These are phyloP conservation scores for Colletotrichum sp. DNA, from an alignment of 2,329 filamentous ascomycete species.

Conservation along the genomic window DNA sequence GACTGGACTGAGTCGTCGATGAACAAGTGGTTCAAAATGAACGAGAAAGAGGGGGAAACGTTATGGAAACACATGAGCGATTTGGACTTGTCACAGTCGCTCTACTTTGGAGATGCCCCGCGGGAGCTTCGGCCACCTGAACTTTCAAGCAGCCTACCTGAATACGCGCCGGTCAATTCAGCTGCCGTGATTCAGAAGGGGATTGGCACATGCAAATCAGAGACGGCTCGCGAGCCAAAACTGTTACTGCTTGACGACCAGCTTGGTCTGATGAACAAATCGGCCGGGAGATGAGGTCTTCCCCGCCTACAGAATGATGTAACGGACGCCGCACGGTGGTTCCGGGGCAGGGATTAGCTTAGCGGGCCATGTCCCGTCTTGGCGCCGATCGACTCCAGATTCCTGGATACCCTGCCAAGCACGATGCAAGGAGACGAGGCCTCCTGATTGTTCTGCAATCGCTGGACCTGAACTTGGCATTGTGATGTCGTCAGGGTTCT, in stretches of 20 bases:
- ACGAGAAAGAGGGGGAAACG: background rate
- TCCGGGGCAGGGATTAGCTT: slow-evolving; percentile 16
- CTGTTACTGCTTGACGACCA: background rate
- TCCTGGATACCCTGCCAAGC: slow-evolving; percentile 16
- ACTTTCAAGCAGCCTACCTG: background rate
- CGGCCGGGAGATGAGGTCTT: slow-evolving; percentile 3
- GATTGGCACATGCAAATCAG: background rate
- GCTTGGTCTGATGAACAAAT: background rate
- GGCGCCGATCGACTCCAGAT: slow-evolving; percentile 18
- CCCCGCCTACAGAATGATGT: slow-evolving; percentile 16
- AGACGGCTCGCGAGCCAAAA: background rate
- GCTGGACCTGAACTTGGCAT: background rate
- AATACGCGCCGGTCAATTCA: background rate
- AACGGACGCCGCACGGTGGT: slow-evolving; percentile 14
- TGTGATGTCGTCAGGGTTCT: background rate
- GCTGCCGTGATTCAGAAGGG: background rate
- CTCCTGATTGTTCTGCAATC: background rate
- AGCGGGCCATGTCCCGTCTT: slow-evolving; percentile 18
- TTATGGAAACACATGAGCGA: background rate
- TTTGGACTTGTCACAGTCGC: background rate
- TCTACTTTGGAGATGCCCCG: background rate
- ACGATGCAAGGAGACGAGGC: background rate
- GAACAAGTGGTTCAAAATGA: background rate
- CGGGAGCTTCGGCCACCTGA: background rate
- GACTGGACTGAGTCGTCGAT: background rate